Evolutionary conservation across 2,329 filamentous ascomycete species (phyloP).

Genomic region (Ampelomyces quisqualis): DNA sequence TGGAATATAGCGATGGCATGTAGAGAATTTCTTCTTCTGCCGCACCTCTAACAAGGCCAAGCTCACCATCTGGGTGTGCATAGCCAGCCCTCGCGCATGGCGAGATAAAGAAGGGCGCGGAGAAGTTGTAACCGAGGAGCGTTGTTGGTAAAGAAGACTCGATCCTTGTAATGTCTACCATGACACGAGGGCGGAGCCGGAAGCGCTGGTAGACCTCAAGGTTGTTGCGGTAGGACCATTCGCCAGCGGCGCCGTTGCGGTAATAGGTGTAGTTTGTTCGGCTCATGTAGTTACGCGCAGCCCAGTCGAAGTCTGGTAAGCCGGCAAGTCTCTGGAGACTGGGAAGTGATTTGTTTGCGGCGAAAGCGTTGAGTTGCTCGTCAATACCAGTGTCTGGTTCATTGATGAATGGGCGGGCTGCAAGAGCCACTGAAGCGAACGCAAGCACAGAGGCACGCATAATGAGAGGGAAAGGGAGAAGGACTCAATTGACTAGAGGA

Average conservation of each 20-base stretch:
- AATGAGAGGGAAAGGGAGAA: constrained; percentile 7
- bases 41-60: constrained; percentile 54
- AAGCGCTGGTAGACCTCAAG: constrained; percentile 56
- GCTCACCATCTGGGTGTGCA: constrained; percentile 51
- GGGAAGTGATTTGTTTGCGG: constrained; percentile 44
- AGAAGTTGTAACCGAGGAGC: constrained; percentile 57
- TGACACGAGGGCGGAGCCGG: constrained; percentile 51
- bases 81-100: constrained; percentile 46
- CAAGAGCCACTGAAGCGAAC: constrained; percentile 28
- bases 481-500: background rate
- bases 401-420: constrained; percentile 37
- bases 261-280: constrained; percentile 57
- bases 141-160: constrained; percentile 47
- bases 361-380: constrained; percentile 16
- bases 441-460: constrained; percentile 21
- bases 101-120: constrained; percentile 57
- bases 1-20: constrained; percentile 46
- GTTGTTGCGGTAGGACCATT: constrained; percentile 60
- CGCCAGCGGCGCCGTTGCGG: constrained; percentile 57
- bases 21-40: constrained; percentile 54
- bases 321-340: constrained; percentile 50
- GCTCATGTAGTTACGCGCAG: constrained; percentile 53
- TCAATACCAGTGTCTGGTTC: constrained; percentile 40
- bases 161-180: constrained; percentile 52
- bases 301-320: constrained; percentile 58